Conservation (phyloP, 1,284 basidiomycete species). For the Anthracocystis panici-leucophaei region DNA sequence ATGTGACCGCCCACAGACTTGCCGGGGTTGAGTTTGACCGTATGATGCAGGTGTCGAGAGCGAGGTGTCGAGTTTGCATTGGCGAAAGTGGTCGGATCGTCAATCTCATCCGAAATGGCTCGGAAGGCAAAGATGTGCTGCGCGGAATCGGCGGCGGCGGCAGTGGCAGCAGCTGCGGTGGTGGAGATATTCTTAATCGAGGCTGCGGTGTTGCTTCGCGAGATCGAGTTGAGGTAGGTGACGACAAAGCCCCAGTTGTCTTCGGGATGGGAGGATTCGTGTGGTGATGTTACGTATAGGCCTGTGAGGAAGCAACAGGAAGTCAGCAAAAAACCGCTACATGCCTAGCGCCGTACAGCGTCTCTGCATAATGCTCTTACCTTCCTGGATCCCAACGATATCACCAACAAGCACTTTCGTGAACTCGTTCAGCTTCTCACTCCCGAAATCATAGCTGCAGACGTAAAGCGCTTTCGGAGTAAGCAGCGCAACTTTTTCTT, state of each 20-base stretch:
- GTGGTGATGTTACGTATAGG: constrained; percentile 55
- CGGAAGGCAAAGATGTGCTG: constrained; percentile 56
- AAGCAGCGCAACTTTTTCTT: constrained; percentile 90
- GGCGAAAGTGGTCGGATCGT: not conserved
- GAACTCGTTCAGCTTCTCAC: constrained; percentile 63
- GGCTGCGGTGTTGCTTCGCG: constrained; percentile 46
- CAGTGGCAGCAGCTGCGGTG: constrained; percentile 12
- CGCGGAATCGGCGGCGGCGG: constrained; percentile 6
- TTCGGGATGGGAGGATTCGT: constrained; percentile 60
- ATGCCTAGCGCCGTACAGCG: too few relatives aligned
- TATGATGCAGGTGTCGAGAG: constrained; percentile 37
- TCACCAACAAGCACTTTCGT: constrained; percentile 83
- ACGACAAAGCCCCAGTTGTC: constrained; percentile 65
- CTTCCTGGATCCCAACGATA: constrained; percentile 85
- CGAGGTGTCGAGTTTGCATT: constrained; percentile 6
- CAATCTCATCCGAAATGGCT: constrained; percentile 58
- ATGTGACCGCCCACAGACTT: not conserved
- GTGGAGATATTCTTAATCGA: constrained; percentile 54
- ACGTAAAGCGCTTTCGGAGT: constrained; percentile 78
- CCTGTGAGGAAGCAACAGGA: constrained; percentile 13
- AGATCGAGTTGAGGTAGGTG: constrained; percentile 46
- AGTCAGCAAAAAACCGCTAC: not conserved
- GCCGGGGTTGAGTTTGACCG: constrained; percentile 9
- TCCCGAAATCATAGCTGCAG: constrained; percentile 78
- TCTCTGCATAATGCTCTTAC: constrained; percentile 64